Evolutionary conservation across 805 yeast genomes (phyloP), one percentile per base, ranked within the genome.

Genomic region (Starmerella kuoi): DNA sequence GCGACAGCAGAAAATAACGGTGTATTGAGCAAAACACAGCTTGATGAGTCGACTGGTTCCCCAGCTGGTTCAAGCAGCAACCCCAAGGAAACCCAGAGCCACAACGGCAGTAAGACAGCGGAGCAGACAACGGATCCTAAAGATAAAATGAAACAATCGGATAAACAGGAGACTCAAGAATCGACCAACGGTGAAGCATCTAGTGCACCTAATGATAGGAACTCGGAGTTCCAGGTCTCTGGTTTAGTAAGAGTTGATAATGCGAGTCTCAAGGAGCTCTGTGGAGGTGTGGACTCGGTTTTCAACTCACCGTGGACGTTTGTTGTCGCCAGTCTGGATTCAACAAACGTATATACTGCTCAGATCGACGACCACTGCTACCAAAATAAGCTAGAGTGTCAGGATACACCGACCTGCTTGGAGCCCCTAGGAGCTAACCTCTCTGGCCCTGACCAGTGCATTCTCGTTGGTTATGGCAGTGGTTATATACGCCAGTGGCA

Each of bases 1-100:
- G 38, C 35, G 8, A n/a, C n/a, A n/a, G 23, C 73, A 3, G 58
- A 77, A 33, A 72, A 15, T 7, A 7, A 7, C 12, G 33, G 17
- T 14, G 14, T 9, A 11, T 25, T 25, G 14, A 25, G 28, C 28
- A 9, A 25, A 14, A 25, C 28, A 9, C 9, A 25, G 14, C 28
- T 25, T 25, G 12, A 11, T 9, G 28, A 25, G 9, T 25, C 28
- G 9, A 11, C 28, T 14, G n/a, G n/a, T n/a, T n/a, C n/a, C n/a
- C n/a, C n/a, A n/a, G n/a, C n/a, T n/a, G n/a, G n/a, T n/a, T n/a
- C n/a, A n/a, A n/a, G n/a, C n/a, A n/a, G n/a, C n/a, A n/a, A n/a
- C n/a, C n/a, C n/a, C n/a, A 25, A 25, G 28, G 28, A 25, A 14
- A 11, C 28, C 28, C 12, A 11, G 14, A 14, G 14, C 12, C 28